Evolutionary conservation across 805 yeast genomes (phyloP), one percentile per base, ranked within the genome.

Genomic region (Hanseniaspora clermontiae): DNA sequence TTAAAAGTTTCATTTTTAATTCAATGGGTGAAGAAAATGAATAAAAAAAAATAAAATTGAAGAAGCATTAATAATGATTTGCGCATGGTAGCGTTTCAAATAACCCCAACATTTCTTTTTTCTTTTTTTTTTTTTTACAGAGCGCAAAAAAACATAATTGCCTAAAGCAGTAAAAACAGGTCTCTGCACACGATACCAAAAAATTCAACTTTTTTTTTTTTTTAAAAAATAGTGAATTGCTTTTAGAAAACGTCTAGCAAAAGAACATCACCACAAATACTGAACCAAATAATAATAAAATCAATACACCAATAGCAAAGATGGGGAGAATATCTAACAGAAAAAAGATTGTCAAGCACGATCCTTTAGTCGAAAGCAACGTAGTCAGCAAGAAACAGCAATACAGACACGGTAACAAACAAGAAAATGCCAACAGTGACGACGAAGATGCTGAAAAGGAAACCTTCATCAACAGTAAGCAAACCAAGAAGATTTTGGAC

Each of bases 401-500:
- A 37, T 52, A 52, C 20, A 52, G 56, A 52, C 56, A 52, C 14
- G 56, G 56, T 9, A 52, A 52, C 32, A 67, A 69, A 47, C 63
- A 64, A 34, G 61, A 63, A 15, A 66, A 70, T 42, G 69, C 72
- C 24, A 67, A 71, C 40, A 72, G 70, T 55, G 74, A 68, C 32
- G 73, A 65, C 7, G 71, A 67, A 17, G 79, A 75, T 12, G 77
- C 74, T 58, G 71, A 74, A 39, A 82, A 76, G 29, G 89, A 82
- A 49, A 81, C 77, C 46, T 83, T 72, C 62, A 75, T 93, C 42
- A 96, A 91, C 72, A 85, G 97, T 19, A 74, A 80, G 19, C 73
- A 87, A 34, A 87, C 97, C 1, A 77, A 95, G 69, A 87, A 81
- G 70, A 90, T 93, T 68, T 74, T 93, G 61, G 87, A 85, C 67